Evolutionary conservation across 768 basidiomycete species (phyloP).

Genomic region (Vishniacozyma victoriae): DNA sequence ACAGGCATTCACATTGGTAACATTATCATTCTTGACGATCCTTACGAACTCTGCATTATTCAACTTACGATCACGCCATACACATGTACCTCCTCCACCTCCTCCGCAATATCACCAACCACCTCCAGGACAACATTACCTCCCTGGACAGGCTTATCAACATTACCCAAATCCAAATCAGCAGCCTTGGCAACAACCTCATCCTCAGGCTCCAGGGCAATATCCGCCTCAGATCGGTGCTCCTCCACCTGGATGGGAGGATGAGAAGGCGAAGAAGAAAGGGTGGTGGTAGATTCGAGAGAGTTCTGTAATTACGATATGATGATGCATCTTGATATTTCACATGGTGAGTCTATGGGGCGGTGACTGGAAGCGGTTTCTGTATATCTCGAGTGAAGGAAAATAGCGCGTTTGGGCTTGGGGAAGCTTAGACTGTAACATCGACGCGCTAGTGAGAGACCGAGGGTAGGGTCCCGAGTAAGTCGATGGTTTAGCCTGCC

Average conservation of each 20-base stretch:
- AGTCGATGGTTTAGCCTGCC: too few relatives aligned
- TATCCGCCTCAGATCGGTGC: not conserved
- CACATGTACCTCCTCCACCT: slow-evolving; percentile 4
- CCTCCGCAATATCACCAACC: not conserved
- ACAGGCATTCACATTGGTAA: slow-evolving; percentile 46
- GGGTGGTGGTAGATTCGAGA: slow-evolving; percentile 3
- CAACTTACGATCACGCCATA: slow-evolving; percentile 29
- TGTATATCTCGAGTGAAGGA: too few relatives aligned
- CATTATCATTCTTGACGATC: slow-evolving; percentile 41
- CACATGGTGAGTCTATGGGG: too few relatives aligned
- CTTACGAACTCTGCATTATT: slow-evolving; percentile 46
- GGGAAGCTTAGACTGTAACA: too few relatives aligned
- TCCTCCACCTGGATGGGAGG: not conserved
- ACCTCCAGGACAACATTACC: slow-evolving; percentile 5
- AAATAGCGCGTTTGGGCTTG: too few relatives aligned
- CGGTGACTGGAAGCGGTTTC: too few relatives aligned
- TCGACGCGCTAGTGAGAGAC: too few relatives aligned
- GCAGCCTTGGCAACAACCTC: slow-evolving; percentile 6
- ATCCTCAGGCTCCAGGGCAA: not conserved
- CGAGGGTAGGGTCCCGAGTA: too few relatives aligned
- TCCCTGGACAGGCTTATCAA: too few relatives aligned
- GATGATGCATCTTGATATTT: too few relatives aligned
- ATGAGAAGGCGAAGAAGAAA: slow-evolving; percentile 2
- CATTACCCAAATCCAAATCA: slow-evolving; percentile 1
- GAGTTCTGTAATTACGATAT: too few relatives aligned